Base-by-base conservation (phyloP, 371 early-diverging fungal species). In the Entomophthora muscae region DNA sequence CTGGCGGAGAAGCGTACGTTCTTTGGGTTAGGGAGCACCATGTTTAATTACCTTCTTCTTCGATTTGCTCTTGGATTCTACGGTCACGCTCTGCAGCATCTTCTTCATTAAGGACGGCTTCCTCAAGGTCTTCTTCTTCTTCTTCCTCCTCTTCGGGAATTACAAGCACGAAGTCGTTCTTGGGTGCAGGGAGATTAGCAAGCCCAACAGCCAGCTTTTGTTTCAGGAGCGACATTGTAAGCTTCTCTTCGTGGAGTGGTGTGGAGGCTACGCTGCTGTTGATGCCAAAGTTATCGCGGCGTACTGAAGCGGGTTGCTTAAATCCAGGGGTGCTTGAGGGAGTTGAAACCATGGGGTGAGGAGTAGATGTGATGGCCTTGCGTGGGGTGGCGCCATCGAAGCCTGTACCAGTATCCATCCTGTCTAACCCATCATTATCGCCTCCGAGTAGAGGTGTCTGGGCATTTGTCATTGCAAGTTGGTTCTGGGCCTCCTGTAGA, bases 381-480 rank as follows among this genome's bases (percentile, higher is more conserved):
- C 78, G 73, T 1, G 92, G 91, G 22, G 88, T 82, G 7, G 78
- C 70, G 3, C 89, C 88, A 21, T 78, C 76, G 66, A 81, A 88
- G 21, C 83, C 84, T 10, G 88, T 80, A 7, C 83, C 83, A 53
- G 77, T 64, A 7, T 67, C 65, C 2, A 66, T 54, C n/a, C 68
- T 63, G 31, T 67, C 62, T 2, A 72, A 70, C 27, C 71, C 65
- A 0, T 68, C 70, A n/a, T 83, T 78, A 42, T 87, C 84, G 31
- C 80, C 86, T 58, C 93, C 93, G 24, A 91, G 76, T 31, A 95
- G 78, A 2, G 95, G 95, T n/a, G 95, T 95, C 63, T 91, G 88
- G 51, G 81, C 76, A 3, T 74, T 72, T 27, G 83, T 76, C 76
- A 89, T 73, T 13, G 88, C 87, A 23, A 83, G 78, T 66, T 88